A percentile compares a stretch with the other conserved stretches of the same genome.
Conservation (phyloP, 1,284 basidiomycete genomes). For the Rugosomyces carneus region DNA sequence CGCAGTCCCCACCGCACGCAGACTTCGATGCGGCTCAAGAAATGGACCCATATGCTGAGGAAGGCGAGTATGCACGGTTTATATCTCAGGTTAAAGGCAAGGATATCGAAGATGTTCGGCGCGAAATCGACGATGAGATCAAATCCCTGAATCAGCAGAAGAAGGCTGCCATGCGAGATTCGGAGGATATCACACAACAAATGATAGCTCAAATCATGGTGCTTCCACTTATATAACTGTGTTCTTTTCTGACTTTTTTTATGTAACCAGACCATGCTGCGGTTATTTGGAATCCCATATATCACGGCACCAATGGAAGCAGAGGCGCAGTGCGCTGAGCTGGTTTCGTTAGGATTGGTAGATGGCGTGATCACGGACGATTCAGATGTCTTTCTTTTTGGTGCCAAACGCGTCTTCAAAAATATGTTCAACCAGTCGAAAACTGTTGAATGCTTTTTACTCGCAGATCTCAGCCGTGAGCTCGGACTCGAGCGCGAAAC, state of each 20-base stretch:
- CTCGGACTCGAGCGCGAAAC: constrained; percentile 84
- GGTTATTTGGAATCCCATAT: constrained; percentile 95
- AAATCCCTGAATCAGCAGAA: constrained; percentile 74
- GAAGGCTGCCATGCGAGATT: constrained; percentile 87
- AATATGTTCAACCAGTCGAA: constrained; percentile 99
- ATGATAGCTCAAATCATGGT: constrained; percentile 98
- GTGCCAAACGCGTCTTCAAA: constrained; percentile 89
- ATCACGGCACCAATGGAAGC: constrained; percentile 99
- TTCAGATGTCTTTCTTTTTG: constrained; percentile 98
- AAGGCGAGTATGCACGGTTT: constrained; percentile 89
- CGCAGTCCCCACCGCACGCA: constrained; percentile 19
- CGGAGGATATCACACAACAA: constrained; percentile 91
- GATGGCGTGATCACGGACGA: constrained; percentile 99
- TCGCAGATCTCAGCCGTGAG: constrained; percentile 82
- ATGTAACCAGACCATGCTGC: constrained; percentile 66
- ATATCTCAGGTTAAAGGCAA: constrained; percentile 85
- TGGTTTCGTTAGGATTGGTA: constrained; percentile 80
- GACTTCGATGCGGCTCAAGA: constrained; percentile 72
- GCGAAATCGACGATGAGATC: constrained; percentile 93
- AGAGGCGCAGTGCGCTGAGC: constrained; percentile 96
- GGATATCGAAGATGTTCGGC: constrained; percentile 73
- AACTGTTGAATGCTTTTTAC: constrained; percentile 93
- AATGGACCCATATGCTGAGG: constrained; percentile 79
- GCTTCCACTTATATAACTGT: constrained; percentile 5
- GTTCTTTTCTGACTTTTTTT: constrained; percentile 6